Base-by-base conservation (phyloP, 257 asterid species). In the Cruciata laevipes region DNA sequence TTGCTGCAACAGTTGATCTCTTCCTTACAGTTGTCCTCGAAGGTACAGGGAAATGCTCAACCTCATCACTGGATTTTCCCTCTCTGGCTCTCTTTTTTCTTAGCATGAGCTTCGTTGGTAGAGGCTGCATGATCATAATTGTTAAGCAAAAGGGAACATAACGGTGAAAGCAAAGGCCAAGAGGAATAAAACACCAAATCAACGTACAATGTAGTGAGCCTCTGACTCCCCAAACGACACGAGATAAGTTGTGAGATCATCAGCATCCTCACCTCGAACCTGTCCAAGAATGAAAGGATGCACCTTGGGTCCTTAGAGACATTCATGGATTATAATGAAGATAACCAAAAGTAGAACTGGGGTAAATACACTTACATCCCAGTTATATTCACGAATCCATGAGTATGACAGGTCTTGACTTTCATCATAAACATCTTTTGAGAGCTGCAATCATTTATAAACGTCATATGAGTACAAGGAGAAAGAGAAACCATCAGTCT, bases 361-460 rank as follows among this genome's bases (percentile, higher is more conserved):
- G 62, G 57, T 3, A 70, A 59, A 71, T 55, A 60, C 55, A 78
- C 96, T 23, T 85, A 90, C 97, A 79, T 94, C 97, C 84, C 89
- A 94, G 78, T 90, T 90, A 79, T 94, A 94, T 73, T 88, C 96
- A 55, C 97, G 96, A 75, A 94, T 73, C 97, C 96, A 94, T 24
- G 96, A 76, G 77, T 87, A 90, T 17, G 95, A 77, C 58, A 84
- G 76, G 77, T 94, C 99, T 84, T 90, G 97, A 35, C 75, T 83
- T 67, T 90, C 96, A 71, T 90, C 95, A 38, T 79, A 85, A 70
- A 90, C 84, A 80, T 94, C 96, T 89, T 94, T 94, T 70, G 84
- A 84, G 9, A 88, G 77, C 99, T 94, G 96, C 72, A 68, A 77
- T 58, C 72, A 72, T 67, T 73, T 75, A 71, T 66, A 68, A 67